These are phyloP conservation scores for Dendrocalamus sinicus DNA, from an alignment of 176 grass and related monocot species.

Conservation along the genomic window DNA sequence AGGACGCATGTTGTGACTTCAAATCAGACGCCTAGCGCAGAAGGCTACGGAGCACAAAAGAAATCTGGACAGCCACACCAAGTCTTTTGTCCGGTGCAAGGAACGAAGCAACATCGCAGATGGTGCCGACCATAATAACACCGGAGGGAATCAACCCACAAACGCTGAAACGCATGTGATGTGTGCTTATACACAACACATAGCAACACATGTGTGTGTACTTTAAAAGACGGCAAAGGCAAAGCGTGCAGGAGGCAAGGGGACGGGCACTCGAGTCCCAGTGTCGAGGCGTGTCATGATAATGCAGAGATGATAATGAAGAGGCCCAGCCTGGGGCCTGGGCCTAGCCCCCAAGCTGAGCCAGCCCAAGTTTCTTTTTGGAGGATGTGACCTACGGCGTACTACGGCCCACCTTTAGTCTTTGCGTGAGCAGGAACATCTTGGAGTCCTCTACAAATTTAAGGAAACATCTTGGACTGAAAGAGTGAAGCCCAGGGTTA, in stretches of 20 bases:
- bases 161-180: conserved; percentile 21
- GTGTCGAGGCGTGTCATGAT: conserved; percentile 26
- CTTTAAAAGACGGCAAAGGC: conserved; percentile 44
- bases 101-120: conserved; percentile 32
- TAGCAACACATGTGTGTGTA: background rate
- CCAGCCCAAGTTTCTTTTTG: background rate
- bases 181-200: conserved; percentile 5
- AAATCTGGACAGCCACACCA: background rate
- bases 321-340: conserved; percentile 25
- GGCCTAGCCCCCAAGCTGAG: background rate
- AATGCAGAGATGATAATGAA: conserved; percentile 9
- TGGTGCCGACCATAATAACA: conserved; percentile 41
- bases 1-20: background rate
- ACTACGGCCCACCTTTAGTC: conserved; percentile 32
- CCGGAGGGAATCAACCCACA: background rate
- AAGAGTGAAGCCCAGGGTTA: conserved; percentile 40
- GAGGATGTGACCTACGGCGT: conserved; percentile 2
- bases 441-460: background rate
- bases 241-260: conserved; percentile 26
- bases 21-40: conserved; percentile 8
- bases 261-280: conserved; percentile 33
- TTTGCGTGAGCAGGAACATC: conserved; percentile 18
- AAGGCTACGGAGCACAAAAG: conserved; percentile 19
- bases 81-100: conserved; percentile 48
- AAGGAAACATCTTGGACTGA: background rate